A percentile compares a stretch with the other conserved stretches of the same genome.
Evolutionary conservation across 2,329 filamentous ascomycete species (phyloP).

Genomic region (Monosporascus sp.): DNA sequence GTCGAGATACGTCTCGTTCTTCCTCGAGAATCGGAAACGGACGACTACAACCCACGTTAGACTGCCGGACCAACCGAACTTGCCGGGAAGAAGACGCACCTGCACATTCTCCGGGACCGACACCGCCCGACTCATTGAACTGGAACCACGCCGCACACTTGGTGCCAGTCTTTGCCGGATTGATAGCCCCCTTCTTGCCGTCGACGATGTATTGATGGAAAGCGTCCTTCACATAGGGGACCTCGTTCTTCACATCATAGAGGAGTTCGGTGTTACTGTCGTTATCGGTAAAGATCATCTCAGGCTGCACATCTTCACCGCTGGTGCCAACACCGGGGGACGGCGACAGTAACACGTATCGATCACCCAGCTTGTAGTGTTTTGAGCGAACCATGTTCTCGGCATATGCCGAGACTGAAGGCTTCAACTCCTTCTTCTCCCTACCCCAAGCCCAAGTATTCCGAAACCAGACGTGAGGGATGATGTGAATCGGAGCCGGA

Average conservation of each 20-base stretch:
- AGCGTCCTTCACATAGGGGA: conserved; percentile 88
- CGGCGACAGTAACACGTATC: conserved; percentile 80
- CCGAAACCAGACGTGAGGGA: conserved; percentile 94
- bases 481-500: conserved; percentile 83
- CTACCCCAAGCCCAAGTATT: conserved; percentile 97
- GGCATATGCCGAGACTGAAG: conserved; percentile 63
- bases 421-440: conserved; percentile 71
- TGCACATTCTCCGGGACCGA: conserved; percentile 85
- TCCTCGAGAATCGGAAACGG: conserved; percentile 80
- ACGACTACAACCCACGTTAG: conserved; percentile 56
- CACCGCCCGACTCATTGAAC: conserved; percentile 85
- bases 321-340: conserved; percentile 79
- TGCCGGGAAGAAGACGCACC: conserved; percentile 58
- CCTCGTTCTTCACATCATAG: conserved; percentile 73
- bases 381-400: conserved; percentile 70
- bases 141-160: conserved; percentile 89
- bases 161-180: conserved; percentile 74
- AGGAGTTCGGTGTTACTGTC: conserved; percentile 81
- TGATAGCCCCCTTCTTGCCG: conserved; percentile 73
- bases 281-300: conserved; percentile 90
- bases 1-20: conserved; percentile 73
- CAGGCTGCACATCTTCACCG: conserved; percentile 77
- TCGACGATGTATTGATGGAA: conserved; percentile 88
- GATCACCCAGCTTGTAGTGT: conserved; percentile 75
- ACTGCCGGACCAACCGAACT: not conserved